These are phyloP conservation scores for Apiospora pterosperma DNA, from an alignment of 2,329 filamentous ascomycete genomes.

Conservation along the genomic window DNA sequence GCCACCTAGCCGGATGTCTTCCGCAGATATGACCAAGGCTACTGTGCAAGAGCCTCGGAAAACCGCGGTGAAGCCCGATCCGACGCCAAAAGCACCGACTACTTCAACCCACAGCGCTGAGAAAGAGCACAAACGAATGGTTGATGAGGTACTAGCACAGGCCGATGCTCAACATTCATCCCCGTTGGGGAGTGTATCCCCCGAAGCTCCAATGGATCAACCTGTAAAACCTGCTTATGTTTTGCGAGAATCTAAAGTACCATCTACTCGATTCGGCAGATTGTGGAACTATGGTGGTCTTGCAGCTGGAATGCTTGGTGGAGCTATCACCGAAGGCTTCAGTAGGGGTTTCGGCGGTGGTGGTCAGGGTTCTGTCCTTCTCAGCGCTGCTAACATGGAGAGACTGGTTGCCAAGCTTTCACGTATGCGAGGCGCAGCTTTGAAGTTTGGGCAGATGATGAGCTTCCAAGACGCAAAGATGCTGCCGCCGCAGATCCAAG, in stretches of 20 bases:
- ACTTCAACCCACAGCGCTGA: constrained; percentile 11
- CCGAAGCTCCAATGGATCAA: constrained; percentile 13
- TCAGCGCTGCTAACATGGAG: constrained; percentile 89
- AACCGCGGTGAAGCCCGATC: background rate
- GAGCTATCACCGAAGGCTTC: constrained; percentile 81
- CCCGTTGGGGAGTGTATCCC: constrained; percentile 5
- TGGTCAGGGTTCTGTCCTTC: constrained; percentile 71
- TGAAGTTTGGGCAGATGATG: constrained; percentile 97
- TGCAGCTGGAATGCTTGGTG: constrained; percentile 92
- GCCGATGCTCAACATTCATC: constrained; percentile 17
- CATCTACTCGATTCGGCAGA: constrained; percentile 79
- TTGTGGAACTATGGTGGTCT: constrained; percentile 95
- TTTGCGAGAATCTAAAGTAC: constrained; percentile 85
- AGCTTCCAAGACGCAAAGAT: constrained; percentile 97
- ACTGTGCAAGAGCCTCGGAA: background rate
- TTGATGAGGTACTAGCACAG: constrained; percentile 19
- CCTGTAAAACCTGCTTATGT: constrained; percentile 47
- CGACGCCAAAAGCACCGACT: background rate
- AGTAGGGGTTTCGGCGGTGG: constrained; percentile 73
- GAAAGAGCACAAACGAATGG: constrained; percentile 19
- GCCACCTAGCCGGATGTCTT: background rate
- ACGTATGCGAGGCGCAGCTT: constrained; percentile 92
- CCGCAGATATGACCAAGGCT: background rate
- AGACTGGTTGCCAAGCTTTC: constrained; percentile 89
- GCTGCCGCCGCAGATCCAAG: constrained; percentile 80